Conservation (phyloP, 2,329 filamentous ascomycete species). For the Nothophaeocryptopus gaeumannii region DNA sequence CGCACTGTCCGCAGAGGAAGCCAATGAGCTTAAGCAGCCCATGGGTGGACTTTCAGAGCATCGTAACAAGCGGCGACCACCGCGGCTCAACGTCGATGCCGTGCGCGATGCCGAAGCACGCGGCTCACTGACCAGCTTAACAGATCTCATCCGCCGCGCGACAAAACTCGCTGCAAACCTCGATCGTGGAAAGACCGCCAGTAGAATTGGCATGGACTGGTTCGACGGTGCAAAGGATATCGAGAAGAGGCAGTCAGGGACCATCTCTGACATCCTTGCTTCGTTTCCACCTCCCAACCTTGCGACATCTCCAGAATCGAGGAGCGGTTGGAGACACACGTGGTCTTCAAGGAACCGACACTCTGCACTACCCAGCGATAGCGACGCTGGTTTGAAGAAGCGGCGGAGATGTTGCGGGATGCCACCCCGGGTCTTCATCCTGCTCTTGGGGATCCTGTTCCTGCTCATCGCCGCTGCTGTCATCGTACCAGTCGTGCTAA, state of each 20-base stretch:
- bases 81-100: constrained; percentile 75
- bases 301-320: constrained; percentile 33
- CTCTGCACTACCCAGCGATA: constrained; percentile 29
- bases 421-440: constrained; percentile 72
- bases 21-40: constrained; percentile 31
- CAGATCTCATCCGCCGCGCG: constrained; percentile 84
- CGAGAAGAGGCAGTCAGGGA: constrained; percentile 47
- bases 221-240: constrained; percentile 37
- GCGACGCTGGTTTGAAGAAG: constrained; percentile 26
- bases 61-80: constrained; percentile 54
- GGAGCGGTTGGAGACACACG: constrained; percentile 9
- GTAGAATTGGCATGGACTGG: constrained; percentile 53
- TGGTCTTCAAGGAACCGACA: constrained; percentile 19
- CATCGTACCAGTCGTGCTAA: constrained; percentile 69
- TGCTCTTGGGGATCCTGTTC: constrained; percentile 63
- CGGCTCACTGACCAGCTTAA: constrained; percentile 86
- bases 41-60: constrained; percentile 40
- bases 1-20: constrained; percentile 31
- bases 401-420: constrained; percentile 75
- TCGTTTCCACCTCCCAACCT: constrained; percentile 59
- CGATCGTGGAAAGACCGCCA: constrained; percentile 72
- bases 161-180: constrained; percentile 84
- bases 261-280: constrained; percentile 62
- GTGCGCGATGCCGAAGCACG: constrained; percentile 77
- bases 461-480: constrained; percentile 76